Evolutionary conservation across 805 yeast genomes (phyloP), one percentile per base, ranked within the genome.

Genomic region (Teunomyces gatunensis): DNA sequence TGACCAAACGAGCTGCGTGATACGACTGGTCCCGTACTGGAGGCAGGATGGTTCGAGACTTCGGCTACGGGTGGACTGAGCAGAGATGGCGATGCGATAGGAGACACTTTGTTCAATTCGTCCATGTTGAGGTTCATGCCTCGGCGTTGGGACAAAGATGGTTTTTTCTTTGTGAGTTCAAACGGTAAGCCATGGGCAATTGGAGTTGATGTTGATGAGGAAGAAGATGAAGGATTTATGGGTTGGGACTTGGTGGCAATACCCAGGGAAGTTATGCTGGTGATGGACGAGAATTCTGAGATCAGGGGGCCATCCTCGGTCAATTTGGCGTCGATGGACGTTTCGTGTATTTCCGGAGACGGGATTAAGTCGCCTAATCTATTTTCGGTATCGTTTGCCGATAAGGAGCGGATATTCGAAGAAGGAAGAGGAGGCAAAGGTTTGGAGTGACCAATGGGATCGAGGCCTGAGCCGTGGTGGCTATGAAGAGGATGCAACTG

Each of bases 131-230:
- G 55, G 47, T 78, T 78, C 79, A 79, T 69, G 3, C 83, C 83
- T 56, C 84, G 60, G 57, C 84, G 66, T 52, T 78, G 80, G 3
- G 83, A 76, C 28, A 79, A 64, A 1, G 83, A 72, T 0, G 78
- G 66, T 52, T 71, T 75, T 43, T 67, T 68, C 28, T 64, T 43
- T 4, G 47, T 21, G 23, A 51, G 42, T 7, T 43, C 53, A 12
- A 47, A 41, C 3, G 44, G 23, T 11, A n/a, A 40, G 15, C 32
- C n/a, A 23, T 21, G 47, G 21, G 21, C 37, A 17, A 17, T 25
- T 7, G 27, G 27, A 25, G 27, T 25, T 9, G 27, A 25, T 25
- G 27, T 25, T 12, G 33, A 36, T 4, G 30, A 28, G 17, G 29
- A 28, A n/a, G 29, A 12, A 5, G 45, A 5, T 4, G 39, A 20